Percentiles rank a stretch among this genome's conserved stretches.
These are phyloP conservation scores for Paraphoma sp. DNA, from an alignment of 2,329 filamentous ascomycete genomes.

Conservation along the genomic window DNA sequence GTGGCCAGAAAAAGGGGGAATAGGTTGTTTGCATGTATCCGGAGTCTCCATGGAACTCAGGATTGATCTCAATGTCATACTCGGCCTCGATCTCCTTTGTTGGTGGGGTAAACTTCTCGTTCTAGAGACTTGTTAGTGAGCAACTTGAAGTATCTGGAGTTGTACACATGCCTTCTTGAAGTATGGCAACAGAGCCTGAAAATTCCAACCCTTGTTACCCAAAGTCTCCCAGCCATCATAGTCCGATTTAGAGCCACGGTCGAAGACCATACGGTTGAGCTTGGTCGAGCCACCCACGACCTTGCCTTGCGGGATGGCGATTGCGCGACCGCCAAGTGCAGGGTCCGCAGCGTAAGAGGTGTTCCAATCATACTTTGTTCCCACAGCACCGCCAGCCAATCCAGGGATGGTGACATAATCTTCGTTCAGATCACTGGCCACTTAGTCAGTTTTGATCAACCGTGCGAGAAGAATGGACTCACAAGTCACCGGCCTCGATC, in stretches of 20 bases:
- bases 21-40: slow-evolving; percentile 28
- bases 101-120: slow-evolving; percentile 27
- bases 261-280: slow-evolving; percentile 50
- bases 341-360: slow-evolving; percentile 19
- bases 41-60: slow-evolving; percentile 16
- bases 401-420: slow-evolving; percentile 31
- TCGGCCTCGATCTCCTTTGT: slow-evolving; percentile 21
- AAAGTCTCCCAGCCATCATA: slow-evolving; percentile 39
- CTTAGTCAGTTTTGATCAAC: slow-evolving; percentile 4
- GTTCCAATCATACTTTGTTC: slow-evolving; percentile 37
- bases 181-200: slow-evolving; percentile 32
- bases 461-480: not conserved
- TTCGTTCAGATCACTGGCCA: slow-evolving; percentile 25
- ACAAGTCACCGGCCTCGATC: slow-evolving; percentile 34
- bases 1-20: slow-evolving; percentile 29
- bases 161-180: slow-evolving; percentile 25
- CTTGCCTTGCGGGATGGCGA: slow-evolving; percentile 23
- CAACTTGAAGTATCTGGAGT: not conserved
- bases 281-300: slow-evolving; percentile 33
- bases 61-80: slow-evolving; percentile 25
- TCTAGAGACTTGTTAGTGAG: slow-evolving; percentile 16
- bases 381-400: slow-evolving; percentile 28
- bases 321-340: slow-evolving; percentile 15
- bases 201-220: slow-evolving; percentile 36
- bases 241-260: slow-evolving; percentile 35